Percentiles rank a stretch among this genome's conserved stretches.
Evolutionary conservation across 495 filamentous ascomycete genomes (phyloP).

Genomic region (Aspergillus olivimuriae): DNA sequence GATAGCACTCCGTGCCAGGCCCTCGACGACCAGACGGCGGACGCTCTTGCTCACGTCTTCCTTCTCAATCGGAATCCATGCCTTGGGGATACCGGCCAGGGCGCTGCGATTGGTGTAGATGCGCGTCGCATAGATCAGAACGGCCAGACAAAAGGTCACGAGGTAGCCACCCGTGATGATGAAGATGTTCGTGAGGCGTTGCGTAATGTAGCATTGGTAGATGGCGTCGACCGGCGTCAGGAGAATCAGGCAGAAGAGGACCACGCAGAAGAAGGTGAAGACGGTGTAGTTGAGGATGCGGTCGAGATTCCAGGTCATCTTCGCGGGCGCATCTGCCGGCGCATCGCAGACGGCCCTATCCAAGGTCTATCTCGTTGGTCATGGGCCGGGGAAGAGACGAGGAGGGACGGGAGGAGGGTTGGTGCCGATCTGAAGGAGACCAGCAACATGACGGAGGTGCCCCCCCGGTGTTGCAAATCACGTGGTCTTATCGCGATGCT

Average conservation of each 20-base stretch:
- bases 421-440: neutral
- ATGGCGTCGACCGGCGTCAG: slow-evolving; percentile 80
- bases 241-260: slow-evolving; percentile 66
- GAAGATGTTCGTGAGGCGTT: slow-evolving; percentile 73
- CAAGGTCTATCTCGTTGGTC: neutral
- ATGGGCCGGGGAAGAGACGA: neutral
- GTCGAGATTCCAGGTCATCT: slow-evolving; percentile 53
- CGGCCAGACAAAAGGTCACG: slow-evolving; percentile 61
- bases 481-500: no score
- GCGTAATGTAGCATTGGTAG: slow-evolving; percentile 61
- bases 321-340: slow-evolving; percentile 20
- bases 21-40: slow-evolving; percentile 62
- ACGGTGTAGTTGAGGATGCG: slow-evolving; percentile 75
- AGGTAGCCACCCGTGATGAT: slow-evolving; percentile 74
- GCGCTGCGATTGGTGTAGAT: slow-evolving; percentile 81
- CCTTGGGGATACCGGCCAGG: slow-evolving; percentile 75
- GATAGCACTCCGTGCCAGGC: slow-evolving; percentile 67
- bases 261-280: slow-evolving; percentile 70
- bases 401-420: neutral
- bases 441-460: no score
- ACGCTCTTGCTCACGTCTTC: slow-evolving; percentile 65
- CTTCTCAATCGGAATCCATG: slow-evolving; percentile 75
- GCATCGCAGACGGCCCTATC: slow-evolving; percentile 4
- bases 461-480: no score
- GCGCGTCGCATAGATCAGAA: slow-evolving; percentile 76